A percentile compares a stretch with the other conserved stretches of the same genome.
These are phyloP conservation scores for Melampsora medusae DNA, from an alignment of 1,284 basidiomycete genomes.

Conservation along the genomic window DNA sequence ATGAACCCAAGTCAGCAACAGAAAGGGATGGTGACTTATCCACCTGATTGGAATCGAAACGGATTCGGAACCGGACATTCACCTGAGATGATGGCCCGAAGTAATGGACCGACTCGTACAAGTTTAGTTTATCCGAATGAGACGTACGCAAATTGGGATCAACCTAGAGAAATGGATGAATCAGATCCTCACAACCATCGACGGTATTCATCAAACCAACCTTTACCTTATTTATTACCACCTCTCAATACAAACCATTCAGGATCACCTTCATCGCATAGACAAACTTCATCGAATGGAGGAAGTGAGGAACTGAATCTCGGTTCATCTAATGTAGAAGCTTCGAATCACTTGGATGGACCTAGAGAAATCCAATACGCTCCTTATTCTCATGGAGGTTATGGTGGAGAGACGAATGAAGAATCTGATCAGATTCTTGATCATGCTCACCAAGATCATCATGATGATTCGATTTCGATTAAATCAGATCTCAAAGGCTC, in stretches of 20 bases:
- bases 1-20: not conserved
- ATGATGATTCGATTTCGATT: not conserved
- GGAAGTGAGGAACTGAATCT: not conserved
- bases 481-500: not conserved
- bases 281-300: too few relatives aligned
- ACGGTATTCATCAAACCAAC: not conserved
- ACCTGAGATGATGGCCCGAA: not conserved
- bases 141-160: not conserved
- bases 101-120: not conserved
- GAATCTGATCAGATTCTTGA: too few relatives aligned
- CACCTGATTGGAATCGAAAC: not conserved
- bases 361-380: not conserved
- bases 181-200: not conserved
- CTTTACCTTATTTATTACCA: too few relatives aligned
- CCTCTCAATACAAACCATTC: too few relatives aligned
- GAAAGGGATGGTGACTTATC: not conserved
- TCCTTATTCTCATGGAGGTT: not conserved
- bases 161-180: not conserved
- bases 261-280: too few relatives aligned
- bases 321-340: not conserved
- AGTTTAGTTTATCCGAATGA: not conserved
- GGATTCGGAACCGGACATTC: not conserved
- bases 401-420: not conserved
- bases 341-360: not conserved
- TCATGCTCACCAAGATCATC: too few relatives aligned